These are phyloP conservation scores for Prototheca stagnorum DNA, from an alignment of 163 green algal genomes.

Conservation along the genomic window DNA sequence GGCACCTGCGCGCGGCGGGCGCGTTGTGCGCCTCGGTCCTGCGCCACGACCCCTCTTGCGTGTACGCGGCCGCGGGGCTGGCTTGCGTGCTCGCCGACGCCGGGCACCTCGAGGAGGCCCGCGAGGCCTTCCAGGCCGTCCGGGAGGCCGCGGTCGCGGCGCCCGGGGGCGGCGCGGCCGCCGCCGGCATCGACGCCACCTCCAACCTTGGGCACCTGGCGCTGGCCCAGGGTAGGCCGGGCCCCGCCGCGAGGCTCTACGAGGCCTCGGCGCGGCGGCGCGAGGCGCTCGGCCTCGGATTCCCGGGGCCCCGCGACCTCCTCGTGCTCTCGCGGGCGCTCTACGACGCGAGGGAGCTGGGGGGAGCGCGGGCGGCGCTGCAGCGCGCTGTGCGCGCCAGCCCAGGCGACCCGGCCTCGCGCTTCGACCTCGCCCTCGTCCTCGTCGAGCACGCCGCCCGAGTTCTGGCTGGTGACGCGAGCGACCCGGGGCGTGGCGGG, in stretches of 20 bases:
- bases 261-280: conserved; percentile 15
- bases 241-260: not conserved
- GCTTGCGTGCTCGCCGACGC: conserved; percentile 66
- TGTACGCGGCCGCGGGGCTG: conserved; percentile 74
- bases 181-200: conserved; percentile 46
- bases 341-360: conserved; percentile 55
- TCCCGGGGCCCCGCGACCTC: not conserved
- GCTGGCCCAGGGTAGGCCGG: conserved; percentile 25
- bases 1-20: conserved; percentile 9
- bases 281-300: not conserved
- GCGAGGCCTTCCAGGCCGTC: conserved; percentile 43
- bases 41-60: conserved; percentile 5
- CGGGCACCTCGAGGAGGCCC: conserved; percentile 47
- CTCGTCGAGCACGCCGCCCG: conserved; percentile 56
- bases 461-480: no score
- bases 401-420: conserved; percentile 49
- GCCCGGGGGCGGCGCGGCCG: conserved; percentile 22
- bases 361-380: conserved; percentile 44
- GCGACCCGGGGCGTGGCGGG: no score
- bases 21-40: conserved; percentile 13
- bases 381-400: conserved; percentile 56
- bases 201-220: conserved; percentile 68
- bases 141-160: conserved; percentile 40
- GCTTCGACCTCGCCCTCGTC: conserved; percentile 65
- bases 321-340: conserved; percentile 4